Conservation (phyloP, 306 rosid genomes). For the Citrullus colocynthis region DNA sequence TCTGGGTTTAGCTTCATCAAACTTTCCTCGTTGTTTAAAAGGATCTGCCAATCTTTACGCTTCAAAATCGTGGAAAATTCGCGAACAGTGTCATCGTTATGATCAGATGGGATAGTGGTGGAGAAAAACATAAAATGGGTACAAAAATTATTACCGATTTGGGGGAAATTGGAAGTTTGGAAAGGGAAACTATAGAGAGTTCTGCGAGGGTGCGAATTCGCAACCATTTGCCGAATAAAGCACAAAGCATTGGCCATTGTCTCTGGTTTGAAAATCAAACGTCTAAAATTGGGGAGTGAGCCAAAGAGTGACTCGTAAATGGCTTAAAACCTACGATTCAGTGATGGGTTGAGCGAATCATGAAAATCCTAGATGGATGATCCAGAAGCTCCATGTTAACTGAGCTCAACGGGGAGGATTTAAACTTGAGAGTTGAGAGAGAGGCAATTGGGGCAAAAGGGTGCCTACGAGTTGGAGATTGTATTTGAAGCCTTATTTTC, state of each 20-base stretch:
- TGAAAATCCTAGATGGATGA: not conserved
- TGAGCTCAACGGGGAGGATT: not conserved
- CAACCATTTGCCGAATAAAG: not conserved
- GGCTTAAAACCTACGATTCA: not conserved
- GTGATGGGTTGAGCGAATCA: not conserved
- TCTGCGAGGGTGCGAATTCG: not conserved
- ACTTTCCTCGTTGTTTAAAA: constrained; percentile 12
- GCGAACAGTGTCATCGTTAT: constrained; percentile 16
- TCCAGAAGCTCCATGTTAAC: not conserved
- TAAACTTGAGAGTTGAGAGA: too few relatives aligned
- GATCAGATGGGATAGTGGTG: constrained; percentile 1
- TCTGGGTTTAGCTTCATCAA: constrained; percentile 24
- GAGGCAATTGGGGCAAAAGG: too few relatives aligned
- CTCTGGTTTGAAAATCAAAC: not conserved
- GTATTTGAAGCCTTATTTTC: too few relatives aligned
- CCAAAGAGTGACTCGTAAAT: not conserved
- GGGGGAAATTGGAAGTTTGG: not conserved
- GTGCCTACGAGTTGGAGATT: too few relatives aligned
- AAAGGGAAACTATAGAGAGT: not conserved
- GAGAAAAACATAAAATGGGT: not conserved
- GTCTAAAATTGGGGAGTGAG: not conserved
- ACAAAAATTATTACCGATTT: not conserved
- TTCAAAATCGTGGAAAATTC: constrained; percentile 28
- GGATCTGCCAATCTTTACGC: constrained; percentile 19
- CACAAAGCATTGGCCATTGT: constrained; percentile 1